phyloP scores from a whole-genome alignment of 2,329 filamentous ascomycete species.

The Aspergillus amoenus region DNA sequence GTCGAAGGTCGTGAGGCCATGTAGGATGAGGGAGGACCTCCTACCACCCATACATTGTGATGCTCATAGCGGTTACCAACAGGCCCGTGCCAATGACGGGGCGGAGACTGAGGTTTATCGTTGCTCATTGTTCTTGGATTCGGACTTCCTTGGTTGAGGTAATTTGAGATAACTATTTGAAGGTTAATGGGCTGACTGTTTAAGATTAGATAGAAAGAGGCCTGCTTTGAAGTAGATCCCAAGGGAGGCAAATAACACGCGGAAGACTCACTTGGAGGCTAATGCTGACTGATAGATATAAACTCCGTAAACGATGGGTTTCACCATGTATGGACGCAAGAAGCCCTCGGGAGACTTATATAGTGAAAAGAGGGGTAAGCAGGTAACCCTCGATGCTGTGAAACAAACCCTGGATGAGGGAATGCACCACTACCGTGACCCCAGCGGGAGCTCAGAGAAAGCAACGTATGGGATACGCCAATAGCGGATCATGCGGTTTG shows the following conservation, averaged over 20 bases:
- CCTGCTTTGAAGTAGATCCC: not conserved
- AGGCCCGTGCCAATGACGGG: slow-evolving; percentile 37
- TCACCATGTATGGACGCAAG: not conserved
- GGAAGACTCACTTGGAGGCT: not conserved
- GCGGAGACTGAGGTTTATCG: slow-evolving; percentile 14
- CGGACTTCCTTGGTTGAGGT: not conserved
- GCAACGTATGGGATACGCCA: slow-evolving; percentile 11
- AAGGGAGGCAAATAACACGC: too few relatives aligned
- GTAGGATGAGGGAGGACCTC: slow-evolving; percentile 23
- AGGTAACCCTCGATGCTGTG: slow-evolving; percentile 4
- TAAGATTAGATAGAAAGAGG: not conserved
- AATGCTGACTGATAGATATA: not conserved
- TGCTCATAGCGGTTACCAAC: slow-evolving; percentile 37
- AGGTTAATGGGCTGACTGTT: not conserved
- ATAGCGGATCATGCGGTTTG: slow-evolving; percentile 7
- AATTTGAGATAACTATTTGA: not conserved
- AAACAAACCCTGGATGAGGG: slow-evolving; percentile 10
- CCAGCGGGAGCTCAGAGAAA: not conserved
- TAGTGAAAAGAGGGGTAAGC: slow-evolving; percentile 17
- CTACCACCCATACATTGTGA: slow-evolving; percentile 36
- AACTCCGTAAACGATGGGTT: not conserved
- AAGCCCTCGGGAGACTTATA: not conserved
- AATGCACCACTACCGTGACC: slow-evolving; percentile 7
- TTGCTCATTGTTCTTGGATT: not conserved
- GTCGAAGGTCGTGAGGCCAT: slow-evolving; percentile 24